Evolutionary conservation across 176 grass and related monocot genomes (phyloP), one percentile per base, ranked within the genome.

Genomic region (Cenchrus americanus): DNA sequence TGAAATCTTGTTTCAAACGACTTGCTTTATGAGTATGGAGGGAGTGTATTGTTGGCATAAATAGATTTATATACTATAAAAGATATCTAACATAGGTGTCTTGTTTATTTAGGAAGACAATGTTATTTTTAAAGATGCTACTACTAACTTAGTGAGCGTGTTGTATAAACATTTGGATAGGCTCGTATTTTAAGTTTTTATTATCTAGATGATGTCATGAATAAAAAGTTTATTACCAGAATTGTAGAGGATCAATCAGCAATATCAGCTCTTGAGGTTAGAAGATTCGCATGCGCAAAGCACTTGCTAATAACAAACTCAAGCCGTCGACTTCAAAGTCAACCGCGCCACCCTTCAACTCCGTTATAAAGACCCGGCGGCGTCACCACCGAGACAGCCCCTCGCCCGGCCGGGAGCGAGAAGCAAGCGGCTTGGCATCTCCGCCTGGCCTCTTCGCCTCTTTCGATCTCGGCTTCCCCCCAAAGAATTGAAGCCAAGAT

Each of bases 291-390:
- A 62, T 69, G 62, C 58, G 69, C 76, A 15, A 40, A 13, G 17
- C 71, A 78, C 76, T 86, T 32, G 67, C 68, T 27, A 14, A 23
- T 80, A 80, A 55, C 46, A 64, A 67, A 44, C 46, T 81, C 14
- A 14, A 30, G 52, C 5, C 21, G 58, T 62, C 41, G 62, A 57
- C 67, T 32, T 75, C 26, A 70, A 73, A 42, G 82, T 89, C 76
- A 89, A 80, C 46, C 17, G n/a, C 0, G 13, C 1, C 23, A 22
- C 2, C 40, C 10, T 2, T 5, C 18, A 22, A 14, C 15, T 43
- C 3, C 15, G 32, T 7, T 83, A 88, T 73, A 88, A 72, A 72
- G 32, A 73, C 18, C 6, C 57, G 17, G 70, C 71, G 50, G 72
- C 80, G 65, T 46, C 66, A 4, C n/a, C 55, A 53, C 80, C 30